These are phyloP conservation scores for Dictyostelium discoideum DNA, from an alignment of 78 protist genomes.

Conservation along the genomic window DNA sequence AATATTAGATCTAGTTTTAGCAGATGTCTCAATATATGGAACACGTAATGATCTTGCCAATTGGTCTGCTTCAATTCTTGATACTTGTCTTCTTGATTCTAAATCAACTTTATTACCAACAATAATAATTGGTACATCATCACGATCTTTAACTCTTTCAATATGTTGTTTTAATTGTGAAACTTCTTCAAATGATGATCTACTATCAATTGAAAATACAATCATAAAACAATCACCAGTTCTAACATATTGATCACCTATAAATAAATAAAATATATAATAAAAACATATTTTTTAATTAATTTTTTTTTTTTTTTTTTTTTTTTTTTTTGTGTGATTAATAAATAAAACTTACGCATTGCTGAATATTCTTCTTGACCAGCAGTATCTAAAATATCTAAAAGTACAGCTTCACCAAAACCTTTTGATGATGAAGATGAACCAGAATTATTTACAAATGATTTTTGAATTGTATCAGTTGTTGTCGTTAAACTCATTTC, in stretches of 20 bases:
- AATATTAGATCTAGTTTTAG: conserved; percentile 90
- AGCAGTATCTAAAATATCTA: conserved; percentile 97
- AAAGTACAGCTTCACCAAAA: conserved; percentile 56
- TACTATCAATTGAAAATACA: conserved; percentile 32
- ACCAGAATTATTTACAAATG: background rate
- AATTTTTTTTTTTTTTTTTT: background rate
- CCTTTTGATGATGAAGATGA: background rate
- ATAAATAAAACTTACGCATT: conserved; percentile 82
- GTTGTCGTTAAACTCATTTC: conserved; percentile 16
- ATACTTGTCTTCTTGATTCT: conserved; percentile 59
- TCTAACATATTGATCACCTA: conserved; percentile 74
- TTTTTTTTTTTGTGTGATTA: background rate
- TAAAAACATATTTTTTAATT: background rate
- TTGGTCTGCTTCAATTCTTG: conserved; percentile 78
- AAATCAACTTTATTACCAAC: conserved; percentile 95
- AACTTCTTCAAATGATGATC: conserved; percentile 82
- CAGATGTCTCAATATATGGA: conserved; percentile 92
- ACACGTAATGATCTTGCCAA: conserved; percentile 76
- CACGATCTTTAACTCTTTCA: conserved; percentile 88
- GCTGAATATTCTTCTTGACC: conserved; percentile 97
- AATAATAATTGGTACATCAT: conserved; percentile 86
- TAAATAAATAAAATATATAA: too few species aligned
- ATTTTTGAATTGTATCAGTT: background rate
- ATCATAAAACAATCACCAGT: conserved; percentile 72
- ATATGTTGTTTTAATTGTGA: conserved; percentile 83